Evolutionary conservation across 2,329 filamentous ascomycete species (phyloP), one percentile per base, ranked within the genome.

Genomic region (Penicillium sp.): DNA sequence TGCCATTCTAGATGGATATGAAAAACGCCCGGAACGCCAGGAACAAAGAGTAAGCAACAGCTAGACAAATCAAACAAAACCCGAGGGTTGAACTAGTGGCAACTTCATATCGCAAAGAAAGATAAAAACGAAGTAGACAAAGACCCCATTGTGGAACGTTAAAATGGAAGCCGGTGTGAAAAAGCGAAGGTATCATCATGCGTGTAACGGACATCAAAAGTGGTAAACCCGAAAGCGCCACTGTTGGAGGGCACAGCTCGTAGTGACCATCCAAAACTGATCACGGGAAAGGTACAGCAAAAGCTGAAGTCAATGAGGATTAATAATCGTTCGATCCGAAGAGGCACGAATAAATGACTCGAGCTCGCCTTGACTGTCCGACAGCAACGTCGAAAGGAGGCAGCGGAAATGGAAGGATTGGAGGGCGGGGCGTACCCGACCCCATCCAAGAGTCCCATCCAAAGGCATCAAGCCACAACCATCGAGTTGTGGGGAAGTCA

Each of bases 1-100:
- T 59, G 55, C 60, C 64, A 66, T 63, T 65, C 63, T 67, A 67
- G 62, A 54, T 55, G 44, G 39, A 49, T 31, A 55, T 27, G 21
- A 51, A 39, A 58, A 58, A 46, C 25, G 42, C 53, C 35, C 27
- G 16, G 6, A 60, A 62, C 57, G 44, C 63, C 57, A 49, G 45
- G 54, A 55, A 59, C 57, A 51, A 62, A 55, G 45, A 49, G 43
- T 54, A 42, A 47, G 33, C 33, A 52, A 43, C 26, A 31, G 35
- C 31, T 16, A 23, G 16, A 31, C 7, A 2, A 25, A 47, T 14
- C 16, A 16, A 35, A 55, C 21, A 39, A 33, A 35, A 33, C 25
- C 9, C 16, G 29, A 21, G 10, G 10, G 27, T 29, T 10, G n/a
- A n/a, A n/a, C 16, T 19, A 31, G 5, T 31, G 21, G 45, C 45